phyloP scores from a whole-genome alignment of 129 eudicot species.

The Solidago caesia region DNA sequence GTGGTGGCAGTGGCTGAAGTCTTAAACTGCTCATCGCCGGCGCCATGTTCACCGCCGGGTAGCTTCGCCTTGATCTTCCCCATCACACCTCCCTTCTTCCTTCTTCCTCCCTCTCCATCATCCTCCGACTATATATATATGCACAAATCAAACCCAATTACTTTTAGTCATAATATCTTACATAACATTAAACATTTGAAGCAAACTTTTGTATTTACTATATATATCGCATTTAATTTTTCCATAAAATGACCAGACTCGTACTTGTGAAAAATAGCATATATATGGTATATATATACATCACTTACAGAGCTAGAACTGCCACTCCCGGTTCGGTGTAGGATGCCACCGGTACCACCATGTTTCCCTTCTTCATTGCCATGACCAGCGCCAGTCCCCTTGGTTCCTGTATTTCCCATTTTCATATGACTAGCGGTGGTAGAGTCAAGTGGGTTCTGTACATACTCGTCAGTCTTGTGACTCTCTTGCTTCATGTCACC shows the following conservation, averaged over 20 bases:
- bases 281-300: too few species aligned
- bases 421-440: background rate
- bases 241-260: too few species aligned
- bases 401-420: conserved; percentile 3
- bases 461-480: conserved; percentile 9
- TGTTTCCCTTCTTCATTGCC: conserved; percentile 31
- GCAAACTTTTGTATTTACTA: too few species aligned
- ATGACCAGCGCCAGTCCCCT: conserved; percentile 10
- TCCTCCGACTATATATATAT: background rate
- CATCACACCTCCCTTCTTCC: conserved; percentile 41
- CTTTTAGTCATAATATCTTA: too few species aligned
- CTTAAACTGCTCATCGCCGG: conserved; percentile 13
- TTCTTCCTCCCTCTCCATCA: conserved; percentile 4
- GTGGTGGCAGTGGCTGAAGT: background rate
- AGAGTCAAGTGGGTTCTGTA: conserved; percentile 29
- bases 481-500: conserved; percentile 24
- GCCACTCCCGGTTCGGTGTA: conserved; percentile 55
- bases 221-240: too few species aligned
- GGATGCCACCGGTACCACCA: conserved; percentile 32
- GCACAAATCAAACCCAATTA: background rate
- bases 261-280: background rate
- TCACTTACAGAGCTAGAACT: conserved; percentile 58
- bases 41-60: conserved; percentile 43
- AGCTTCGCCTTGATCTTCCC: conserved; percentile 70
- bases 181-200: too few species aligned